Percentiles rank a stretch among this genome's conserved stretches.
These are phyloP conservation scores for Plasmodium cynomolgi DNA, from an alignment of 169 alveolate genomes.

Conservation along the genomic window DNA sequence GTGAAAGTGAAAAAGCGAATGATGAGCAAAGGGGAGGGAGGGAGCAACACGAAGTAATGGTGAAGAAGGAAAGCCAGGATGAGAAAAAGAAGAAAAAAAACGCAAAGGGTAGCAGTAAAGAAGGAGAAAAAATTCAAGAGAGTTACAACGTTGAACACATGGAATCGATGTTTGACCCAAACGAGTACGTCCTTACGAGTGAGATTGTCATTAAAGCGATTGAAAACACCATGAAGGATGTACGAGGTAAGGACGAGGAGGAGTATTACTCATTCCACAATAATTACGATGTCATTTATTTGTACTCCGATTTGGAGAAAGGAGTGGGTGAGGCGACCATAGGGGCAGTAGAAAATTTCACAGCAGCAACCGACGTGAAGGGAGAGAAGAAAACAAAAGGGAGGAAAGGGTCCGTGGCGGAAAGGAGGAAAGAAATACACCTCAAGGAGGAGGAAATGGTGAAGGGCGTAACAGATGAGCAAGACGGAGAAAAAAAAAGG, in stretches of 20 bases:
- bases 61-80: neutral
- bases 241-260: constrained; percentile 28
- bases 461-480: neutral
- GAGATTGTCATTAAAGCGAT: constrained; percentile 28
- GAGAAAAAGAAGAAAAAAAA: neutral
- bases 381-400: neutral
- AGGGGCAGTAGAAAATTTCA: neutral
- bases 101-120: neutral
- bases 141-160: neutral
- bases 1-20: neutral
- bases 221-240: constrained; percentile 20
- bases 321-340: neutral
- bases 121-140: neutral
- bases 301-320: constrained; percentile 36
- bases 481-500: neutral
- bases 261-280: constrained; percentile 53
- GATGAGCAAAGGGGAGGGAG: neutral
- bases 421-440: neutral
- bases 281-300: constrained; percentile 54
- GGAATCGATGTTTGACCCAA: neutral
- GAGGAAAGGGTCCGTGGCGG: neutral
- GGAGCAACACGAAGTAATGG: neutral
- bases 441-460: neutral
- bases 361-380: neutral
- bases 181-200: constrained; percentile 46